A percentile compares a stretch with the other conserved stretches of the same genome.
Conservation (phyloP, 345 rosid genomes). For the Iberis pinnata region DNA sequence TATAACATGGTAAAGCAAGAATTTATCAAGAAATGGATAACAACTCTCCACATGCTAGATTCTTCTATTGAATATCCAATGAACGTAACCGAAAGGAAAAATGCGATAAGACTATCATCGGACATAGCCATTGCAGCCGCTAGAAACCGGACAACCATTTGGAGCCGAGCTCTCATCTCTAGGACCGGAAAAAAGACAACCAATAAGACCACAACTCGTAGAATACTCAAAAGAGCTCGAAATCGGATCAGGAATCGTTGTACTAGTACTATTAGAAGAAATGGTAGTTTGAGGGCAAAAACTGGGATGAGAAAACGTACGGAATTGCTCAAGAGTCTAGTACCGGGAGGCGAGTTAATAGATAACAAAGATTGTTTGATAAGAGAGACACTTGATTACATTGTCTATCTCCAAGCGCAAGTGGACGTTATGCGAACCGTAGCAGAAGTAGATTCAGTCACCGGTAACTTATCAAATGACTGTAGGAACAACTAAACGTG, state of each 20-base stretch:
- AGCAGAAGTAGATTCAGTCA: slow-evolving; percentile 26
- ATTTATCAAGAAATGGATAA: slow-evolving; percentile 70
- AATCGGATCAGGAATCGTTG: slow-evolving; percentile 22
- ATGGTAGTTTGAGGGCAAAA: slow-evolving; percentile 29
- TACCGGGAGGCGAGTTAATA: slow-evolving; percentile 65
- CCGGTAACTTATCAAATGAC: neutral
- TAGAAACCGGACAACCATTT: slow-evolving; percentile 46
- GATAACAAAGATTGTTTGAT: slow-evolving; percentile 53
- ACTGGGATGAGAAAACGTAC: slow-evolving; percentile 50
- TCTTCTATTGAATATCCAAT: slow-evolving; percentile 34
- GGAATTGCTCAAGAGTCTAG: slow-evolving; percentile 47
- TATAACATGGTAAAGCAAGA: slow-evolving; percentile 43
- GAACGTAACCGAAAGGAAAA: slow-evolving; percentile 54
- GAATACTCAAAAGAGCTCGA: slow-evolving; percentile 23
- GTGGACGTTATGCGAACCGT: slow-evolving; percentile 67
- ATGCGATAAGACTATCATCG: slow-evolving; percentile 65
- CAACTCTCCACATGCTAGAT: slow-evolving; percentile 40
- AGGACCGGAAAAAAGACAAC: slow-evolving; percentile 13
- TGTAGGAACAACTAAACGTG: slow-evolving; percentile 5
- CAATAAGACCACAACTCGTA: slow-evolving; percentile 19
- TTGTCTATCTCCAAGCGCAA: slow-evolving; percentile 61
- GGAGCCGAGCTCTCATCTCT: slow-evolving; percentile 70
- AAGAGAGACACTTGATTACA: slow-evolving; percentile 81
- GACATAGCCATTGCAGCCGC: slow-evolving; percentile 75
- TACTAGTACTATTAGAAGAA: neutral